Base-by-base conservation (phyloP, 2,329 filamentous ascomycete genomes). In the Diaporthe capsici region DNA sequence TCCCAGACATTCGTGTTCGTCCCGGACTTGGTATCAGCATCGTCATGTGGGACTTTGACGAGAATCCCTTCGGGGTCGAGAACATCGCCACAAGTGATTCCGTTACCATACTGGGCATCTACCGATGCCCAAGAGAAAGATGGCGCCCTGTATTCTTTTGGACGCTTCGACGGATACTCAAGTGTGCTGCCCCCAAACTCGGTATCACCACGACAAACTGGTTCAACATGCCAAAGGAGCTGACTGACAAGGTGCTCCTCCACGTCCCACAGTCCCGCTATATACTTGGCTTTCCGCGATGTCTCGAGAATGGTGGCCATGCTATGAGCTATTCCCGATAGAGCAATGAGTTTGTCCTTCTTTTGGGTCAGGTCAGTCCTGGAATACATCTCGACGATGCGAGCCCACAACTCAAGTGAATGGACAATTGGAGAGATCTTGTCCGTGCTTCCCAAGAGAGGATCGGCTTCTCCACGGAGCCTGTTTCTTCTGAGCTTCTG, bases 271-370 rank as follows among this genome's bases (percentile, higher is more conserved):
- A 76, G 31, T 4, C 72, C 72, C 10, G 71, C 72, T 12, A 77
- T n/a, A 44, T 77, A 77, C 28, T 31, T 15, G n/a, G n/a, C 53
- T 17, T 49, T 22, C 15, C 12, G 49, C 42, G 51, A 31, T 13
- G 42, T 34, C 3, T 25, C 55, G 34, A 70, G 31, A 20, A 37
- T 28, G 22, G 10, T 4, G 13, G 73, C 55, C 71, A 77, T 74
- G 6, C 47, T 34, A 4, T 68, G 55, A 34, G 72, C 76, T n/a
- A 77, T 68, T 0, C 76, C 75, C 1, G 72, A 76, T 1, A 77
- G 68, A 3, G 76, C 76, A 47, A 76, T 73, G 12, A 77, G 73
- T 44, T 77, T 77, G 70, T 77, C 75, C 10, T 49, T n/a, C 5
- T 9, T 10, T 4, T 49, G 34, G 4, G 71, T 76, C 31, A 76